These are phyloP conservation scores for Hypoxylon rickii DNA, from an alignment of 495 filamentous ascomycete species.

Conservation along the genomic window DNA sequence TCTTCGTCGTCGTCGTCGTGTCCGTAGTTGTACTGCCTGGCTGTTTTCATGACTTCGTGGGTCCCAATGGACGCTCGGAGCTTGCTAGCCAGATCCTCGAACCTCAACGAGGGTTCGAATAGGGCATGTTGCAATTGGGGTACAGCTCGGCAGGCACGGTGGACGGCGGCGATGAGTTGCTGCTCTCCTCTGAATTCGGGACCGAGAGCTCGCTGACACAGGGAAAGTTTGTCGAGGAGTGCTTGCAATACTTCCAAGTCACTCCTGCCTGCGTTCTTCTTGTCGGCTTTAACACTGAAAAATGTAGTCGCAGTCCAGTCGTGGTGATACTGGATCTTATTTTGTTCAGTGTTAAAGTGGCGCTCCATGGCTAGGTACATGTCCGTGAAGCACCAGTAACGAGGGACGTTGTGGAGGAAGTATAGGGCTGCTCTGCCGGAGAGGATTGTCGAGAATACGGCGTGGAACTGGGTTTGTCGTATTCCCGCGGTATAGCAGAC, in stretches of 20 bases:
- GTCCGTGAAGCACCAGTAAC: background rate
- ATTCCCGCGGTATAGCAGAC: background rate
- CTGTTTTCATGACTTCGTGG: background rate
- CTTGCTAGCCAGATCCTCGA: slow-evolving; percentile 7
- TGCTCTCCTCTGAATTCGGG: slow-evolving; percentile 2
- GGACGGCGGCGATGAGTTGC: background rate
- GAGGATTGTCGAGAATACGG: background rate
- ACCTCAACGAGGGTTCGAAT: background rate
- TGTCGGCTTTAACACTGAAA: slow-evolving; percentile 1
- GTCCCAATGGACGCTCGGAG: slow-evolving; percentile 1
- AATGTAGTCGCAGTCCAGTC: slow-evolving; percentile 1
- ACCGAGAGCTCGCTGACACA: background rate
- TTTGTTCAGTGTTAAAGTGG: background rate
- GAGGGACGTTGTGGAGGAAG: background rate
- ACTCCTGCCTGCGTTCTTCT: background rate
- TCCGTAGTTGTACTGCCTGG: background rate
- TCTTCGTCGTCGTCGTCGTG: background rate
- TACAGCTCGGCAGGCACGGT: background rate
- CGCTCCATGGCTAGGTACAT: slow-evolving; percentile 5
- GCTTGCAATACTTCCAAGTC: slow-evolving; percentile 2
- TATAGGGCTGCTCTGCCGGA: background rate
- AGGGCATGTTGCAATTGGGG: slow-evolving; percentile 2
- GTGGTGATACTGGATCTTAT: slow-evolving; percentile 4
- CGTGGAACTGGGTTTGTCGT: background rate
- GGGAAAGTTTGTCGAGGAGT: background rate